These are phyloP conservation scores for Knufia petricola DNA, from an alignment of 2,329 filamentous ascomycete genomes.

Conservation along the genomic window DNA sequence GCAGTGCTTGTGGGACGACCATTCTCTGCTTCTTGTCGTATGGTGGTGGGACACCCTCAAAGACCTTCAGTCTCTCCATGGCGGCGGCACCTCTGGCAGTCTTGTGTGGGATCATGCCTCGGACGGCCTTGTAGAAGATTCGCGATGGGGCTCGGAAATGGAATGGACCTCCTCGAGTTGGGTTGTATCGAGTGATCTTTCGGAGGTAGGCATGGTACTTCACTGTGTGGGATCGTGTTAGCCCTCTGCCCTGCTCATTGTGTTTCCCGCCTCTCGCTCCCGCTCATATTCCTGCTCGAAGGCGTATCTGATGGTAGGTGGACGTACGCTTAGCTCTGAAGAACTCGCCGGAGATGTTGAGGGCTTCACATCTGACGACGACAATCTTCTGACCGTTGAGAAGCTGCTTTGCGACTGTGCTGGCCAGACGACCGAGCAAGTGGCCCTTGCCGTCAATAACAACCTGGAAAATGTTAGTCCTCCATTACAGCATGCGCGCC, in stretches of 20 bases:
- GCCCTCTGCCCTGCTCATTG: constrained; percentile 4
- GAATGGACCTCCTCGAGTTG: constrained; percentile 98
- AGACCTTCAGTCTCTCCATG: constrained; percentile 98
- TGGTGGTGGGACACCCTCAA: constrained; percentile 96
- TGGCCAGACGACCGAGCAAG: constrained; percentile 84
- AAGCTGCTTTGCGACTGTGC: constrained; percentile 30
- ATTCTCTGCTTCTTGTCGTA: constrained; percentile 99
- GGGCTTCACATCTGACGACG: constrained; percentile 93
- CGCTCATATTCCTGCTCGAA: not conserved
- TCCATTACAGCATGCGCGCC: constrained; percentile 10
- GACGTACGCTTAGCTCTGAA: constrained; percentile 96
- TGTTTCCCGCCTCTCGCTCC: not conserved
- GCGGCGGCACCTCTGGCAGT: constrained; percentile 93
- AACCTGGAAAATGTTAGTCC: constrained; percentile 53
- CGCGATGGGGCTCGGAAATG: constrained; percentile 98
- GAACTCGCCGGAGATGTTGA: constrained; percentile 99
- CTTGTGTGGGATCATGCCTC: constrained; percentile 99
- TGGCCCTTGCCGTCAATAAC: constrained; percentile 99
- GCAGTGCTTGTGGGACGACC: constrained; percentile 95
- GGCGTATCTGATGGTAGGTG: constrained; percentile 15
- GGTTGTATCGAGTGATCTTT: constrained; percentile 99
- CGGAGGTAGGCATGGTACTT: constrained; percentile 99
- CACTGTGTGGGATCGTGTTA: constrained; percentile 51
- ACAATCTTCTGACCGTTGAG: constrained; percentile 73
- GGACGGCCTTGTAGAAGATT: constrained; percentile 99